These are phyloP conservation scores for Eurotiales sp. DNA, from an alignment of 2,329 filamentous ascomycete species.

Conservation along the genomic window DNA sequence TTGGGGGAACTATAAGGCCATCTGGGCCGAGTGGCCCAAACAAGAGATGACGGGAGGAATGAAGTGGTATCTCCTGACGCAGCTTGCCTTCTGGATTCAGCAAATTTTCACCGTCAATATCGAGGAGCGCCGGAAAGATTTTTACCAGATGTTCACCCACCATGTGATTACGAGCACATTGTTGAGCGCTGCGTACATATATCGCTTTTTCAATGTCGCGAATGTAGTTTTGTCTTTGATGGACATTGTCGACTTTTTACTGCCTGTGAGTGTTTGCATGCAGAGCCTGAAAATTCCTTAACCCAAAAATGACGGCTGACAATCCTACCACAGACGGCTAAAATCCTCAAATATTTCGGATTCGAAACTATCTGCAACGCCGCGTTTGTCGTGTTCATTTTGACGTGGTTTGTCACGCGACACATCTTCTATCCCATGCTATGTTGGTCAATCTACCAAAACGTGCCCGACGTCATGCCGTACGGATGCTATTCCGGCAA, in stretches of 20 bases:
- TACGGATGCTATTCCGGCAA: constrained; percentile 67
- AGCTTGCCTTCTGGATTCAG: constrained; percentile 91
- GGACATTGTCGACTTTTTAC: constrained; percentile 85
- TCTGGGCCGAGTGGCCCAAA: constrained; percentile 83
- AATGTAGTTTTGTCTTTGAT: constrained; percentile 87
- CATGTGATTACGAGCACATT: constrained; percentile 85
- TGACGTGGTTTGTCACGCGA: constrained; percentile 77
- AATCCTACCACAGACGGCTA: constrained; percentile 62
- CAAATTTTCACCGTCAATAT: constrained; percentile 93
- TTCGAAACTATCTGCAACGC: constrained; percentile 73
- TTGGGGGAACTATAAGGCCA: constrained; percentile 68
- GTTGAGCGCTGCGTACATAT: constrained; percentile 77
- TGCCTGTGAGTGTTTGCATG: constrained; percentile 65
- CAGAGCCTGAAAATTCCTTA: not conserved
- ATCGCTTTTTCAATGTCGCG: constrained; percentile 81
- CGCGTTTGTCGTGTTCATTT: constrained; percentile 79
- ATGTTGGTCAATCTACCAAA: constrained; percentile 75
- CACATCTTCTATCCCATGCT: constrained; percentile 76
- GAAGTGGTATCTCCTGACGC: constrained; percentile 86
- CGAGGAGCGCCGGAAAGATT: constrained; percentile 89
- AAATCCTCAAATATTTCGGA: constrained; percentile 87
- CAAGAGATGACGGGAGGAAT: constrained; percentile 69
- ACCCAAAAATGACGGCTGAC: not conserved
- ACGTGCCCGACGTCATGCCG: constrained; percentile 60
- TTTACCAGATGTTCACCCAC: constrained; percentile 93